Base-by-base conservation (phyloP, 257 asterid species). In the Penstemon eatonii region DNA sequence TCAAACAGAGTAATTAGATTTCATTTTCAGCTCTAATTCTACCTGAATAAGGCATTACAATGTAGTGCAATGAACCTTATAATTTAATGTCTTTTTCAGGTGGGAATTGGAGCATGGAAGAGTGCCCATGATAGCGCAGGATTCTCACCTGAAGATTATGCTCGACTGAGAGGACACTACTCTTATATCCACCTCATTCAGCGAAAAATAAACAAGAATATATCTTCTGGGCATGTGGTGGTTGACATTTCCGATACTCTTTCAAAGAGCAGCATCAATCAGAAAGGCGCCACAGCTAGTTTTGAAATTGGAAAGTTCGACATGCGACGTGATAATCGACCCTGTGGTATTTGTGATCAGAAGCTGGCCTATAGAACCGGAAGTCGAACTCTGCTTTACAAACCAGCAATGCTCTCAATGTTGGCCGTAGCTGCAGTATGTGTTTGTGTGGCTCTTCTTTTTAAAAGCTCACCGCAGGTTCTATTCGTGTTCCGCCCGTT, bases 391-490 rank as follows among this genome's bases (percentile, higher is more conserved):
- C 70, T 81, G 68, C 76, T 85, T 7, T 85, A 82, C 79, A 84
- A 80, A 80, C 96, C 96, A 3, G 87, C 85, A 1, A 83, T 86
- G 91, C 83, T 85, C 43, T 87, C 96, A 0, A 87, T 90, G 96
- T 73, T 90, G 67, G 91, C 88, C 60, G 80, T 90, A 66, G 96
- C 97, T 15, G 93, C 91, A 4, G 90, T 90, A 0, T 90, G 97
- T 18, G 97, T 87, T 47, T 90, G 97, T 11, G 96, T 87, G 63
- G 95, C 94, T 12, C 91, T 90, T 64, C 87, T 87, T 7, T 81
- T 87, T 77, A 87, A 87, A 80, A 85, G 93, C 80, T 86, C 84
- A 0, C 96, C 95, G 0, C 77, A 72, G 11, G 89, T 87, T 60
- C 80, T 85, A 41, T 83, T 75, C 8, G 73, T 85, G 65, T 85